A percentile compares a stretch with the other conserved stretches of the same genome.
Evolutionary conservation across 345 rosid species (phyloP).

Genomic region (Salix koriyanagi): DNA sequence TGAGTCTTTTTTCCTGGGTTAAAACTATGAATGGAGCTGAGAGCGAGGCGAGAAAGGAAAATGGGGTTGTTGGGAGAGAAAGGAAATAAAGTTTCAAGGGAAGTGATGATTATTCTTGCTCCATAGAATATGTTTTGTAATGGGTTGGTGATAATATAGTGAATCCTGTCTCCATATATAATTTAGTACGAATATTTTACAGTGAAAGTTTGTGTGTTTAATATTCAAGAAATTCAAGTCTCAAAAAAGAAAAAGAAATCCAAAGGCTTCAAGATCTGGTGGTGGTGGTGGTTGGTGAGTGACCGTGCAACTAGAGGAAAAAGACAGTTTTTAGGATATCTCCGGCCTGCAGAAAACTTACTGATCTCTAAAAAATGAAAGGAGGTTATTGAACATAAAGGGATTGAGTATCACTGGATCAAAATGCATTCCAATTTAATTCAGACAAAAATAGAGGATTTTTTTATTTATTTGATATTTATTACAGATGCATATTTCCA

Average conservation of each 20-base stretch:
- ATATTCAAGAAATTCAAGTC: neutral
- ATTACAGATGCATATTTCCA: neutral
- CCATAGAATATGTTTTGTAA: constrained; percentile 22
- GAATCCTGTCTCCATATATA: constrained; percentile 7
- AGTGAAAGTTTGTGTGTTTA: neutral
- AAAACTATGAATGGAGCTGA: neutral
- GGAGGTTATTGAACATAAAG: constrained; percentile 46
- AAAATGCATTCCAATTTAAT: constrained; percentile 22
- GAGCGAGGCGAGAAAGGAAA: constrained; percentile 1
- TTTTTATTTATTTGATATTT: neutral
- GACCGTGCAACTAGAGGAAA: constrained; percentile 38
- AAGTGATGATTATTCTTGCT: constrained; percentile 12
- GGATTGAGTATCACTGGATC: constrained; percentile 77
- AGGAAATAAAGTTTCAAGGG: neutral
- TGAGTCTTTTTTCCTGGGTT: neutral
- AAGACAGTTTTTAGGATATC: constrained; percentile 25
- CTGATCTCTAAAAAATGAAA: constrained; percentile 35
- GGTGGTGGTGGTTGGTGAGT: constrained; percentile 35
- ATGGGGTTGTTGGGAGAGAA: constrained; percentile 10
- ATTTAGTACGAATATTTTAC: too few species aligned
- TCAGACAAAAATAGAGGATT: constrained; percentile 4
- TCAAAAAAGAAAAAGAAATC: neutral
- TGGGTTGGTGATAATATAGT: constrained; percentile 35
- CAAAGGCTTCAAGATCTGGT: constrained; percentile 23
- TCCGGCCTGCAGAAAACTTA: constrained; percentile 4